These are phyloP conservation scores for Blepharisma stoltei DNA, from an alignment of 73 alveolate species.

Conservation along the genomic window DNA sequence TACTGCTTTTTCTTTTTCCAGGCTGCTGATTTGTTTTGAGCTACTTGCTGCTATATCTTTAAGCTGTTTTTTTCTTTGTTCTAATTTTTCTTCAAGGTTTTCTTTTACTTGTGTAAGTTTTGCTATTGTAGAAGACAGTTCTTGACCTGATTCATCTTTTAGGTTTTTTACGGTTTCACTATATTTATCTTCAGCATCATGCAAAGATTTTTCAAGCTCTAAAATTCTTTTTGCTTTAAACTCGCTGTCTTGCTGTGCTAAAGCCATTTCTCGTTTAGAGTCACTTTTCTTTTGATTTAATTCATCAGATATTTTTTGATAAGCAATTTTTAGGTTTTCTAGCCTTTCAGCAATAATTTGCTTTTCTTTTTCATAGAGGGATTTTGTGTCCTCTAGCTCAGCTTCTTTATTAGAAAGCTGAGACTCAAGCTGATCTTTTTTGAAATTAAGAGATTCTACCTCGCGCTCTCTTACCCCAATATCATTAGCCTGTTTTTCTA, in stretches of 20 bases:
- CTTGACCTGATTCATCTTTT: neutral
- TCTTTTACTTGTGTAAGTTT: conserved; percentile 13
- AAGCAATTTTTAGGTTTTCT: neutral
- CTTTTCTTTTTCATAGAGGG: conserved; percentile 67
- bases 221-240: neutral
- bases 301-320: conserved; percentile 8
- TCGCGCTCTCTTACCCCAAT: conserved; percentile 60
- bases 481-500: conserved; percentile 60
- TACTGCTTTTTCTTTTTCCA: conserved; percentile 28
- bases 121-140: neutral
- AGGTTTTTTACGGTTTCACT: neutral
- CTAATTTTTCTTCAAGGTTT: conserved; percentile 9
- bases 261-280: conserved; percentile 2
- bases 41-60: neutral
- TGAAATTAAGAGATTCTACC: conserved; percentile 58
- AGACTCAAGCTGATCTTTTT: conserved; percentile 70
- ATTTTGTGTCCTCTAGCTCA: conserved; percentile 80
- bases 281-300: conserved; percentile 20
- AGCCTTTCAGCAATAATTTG: neutral
- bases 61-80: neutral
- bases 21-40: neutral
- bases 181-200: neutral
- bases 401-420: conserved; percentile 86
- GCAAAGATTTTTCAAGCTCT: neutral
- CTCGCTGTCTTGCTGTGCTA: neutral